These are phyloP conservation scores for Arthroderma sp. DNA, from an alignment of 2,329 filamentous ascomycete genomes.

Conservation along the genomic window DNA sequence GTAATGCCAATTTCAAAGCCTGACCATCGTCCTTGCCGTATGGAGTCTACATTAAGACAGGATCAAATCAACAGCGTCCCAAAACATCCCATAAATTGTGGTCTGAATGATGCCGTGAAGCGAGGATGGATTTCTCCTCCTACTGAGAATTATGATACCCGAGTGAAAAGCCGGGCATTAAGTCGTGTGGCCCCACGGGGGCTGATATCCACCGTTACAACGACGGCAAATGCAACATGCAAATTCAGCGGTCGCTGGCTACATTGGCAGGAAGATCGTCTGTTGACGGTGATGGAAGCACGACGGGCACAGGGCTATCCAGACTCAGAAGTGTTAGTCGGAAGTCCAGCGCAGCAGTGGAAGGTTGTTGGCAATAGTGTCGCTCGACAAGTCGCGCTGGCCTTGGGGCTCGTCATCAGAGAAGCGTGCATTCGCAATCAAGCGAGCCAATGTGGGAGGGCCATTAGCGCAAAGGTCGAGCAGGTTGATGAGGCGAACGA, in stretches of 20 bases:
- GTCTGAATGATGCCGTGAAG: conserved; percentile 10
- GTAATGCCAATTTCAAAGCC: conserved; percentile 51
- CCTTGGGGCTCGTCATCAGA: conserved; percentile 50
- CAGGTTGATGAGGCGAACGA: too few species aligned
- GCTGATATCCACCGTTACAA: conserved; percentile 53
- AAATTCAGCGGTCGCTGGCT: conserved; percentile 41
- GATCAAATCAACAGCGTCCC: conserved; percentile 47
- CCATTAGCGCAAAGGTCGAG: too few species aligned
- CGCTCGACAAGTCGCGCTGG: conserved; percentile 52
- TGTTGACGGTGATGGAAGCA: conserved; percentile 52
- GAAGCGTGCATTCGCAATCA: conserved; percentile 37
- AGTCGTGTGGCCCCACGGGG: conserved; percentile 27
- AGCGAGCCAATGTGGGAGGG: too few species aligned
- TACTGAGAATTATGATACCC: conserved; percentile 10
- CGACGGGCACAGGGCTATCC: conserved; percentile 56
- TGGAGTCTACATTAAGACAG: conserved; percentile 29
- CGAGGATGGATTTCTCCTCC: conserved; percentile 12
- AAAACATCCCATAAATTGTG: conserved; percentile 26
- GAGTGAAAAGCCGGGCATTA: conserved; percentile 7
- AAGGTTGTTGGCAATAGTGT: conserved; percentile 66
- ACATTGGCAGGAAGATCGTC: conserved; percentile 54
- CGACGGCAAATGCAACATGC: conserved; percentile 39
- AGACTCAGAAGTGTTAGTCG: conserved; percentile 58
- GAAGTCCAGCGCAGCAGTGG: conserved; percentile 42
- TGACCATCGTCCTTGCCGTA: conserved; percentile 48